Evolutionary conservation across 2,329 filamentous ascomycete species (phyloP).

Genomic region (Samsoniella hepiali): DNA sequence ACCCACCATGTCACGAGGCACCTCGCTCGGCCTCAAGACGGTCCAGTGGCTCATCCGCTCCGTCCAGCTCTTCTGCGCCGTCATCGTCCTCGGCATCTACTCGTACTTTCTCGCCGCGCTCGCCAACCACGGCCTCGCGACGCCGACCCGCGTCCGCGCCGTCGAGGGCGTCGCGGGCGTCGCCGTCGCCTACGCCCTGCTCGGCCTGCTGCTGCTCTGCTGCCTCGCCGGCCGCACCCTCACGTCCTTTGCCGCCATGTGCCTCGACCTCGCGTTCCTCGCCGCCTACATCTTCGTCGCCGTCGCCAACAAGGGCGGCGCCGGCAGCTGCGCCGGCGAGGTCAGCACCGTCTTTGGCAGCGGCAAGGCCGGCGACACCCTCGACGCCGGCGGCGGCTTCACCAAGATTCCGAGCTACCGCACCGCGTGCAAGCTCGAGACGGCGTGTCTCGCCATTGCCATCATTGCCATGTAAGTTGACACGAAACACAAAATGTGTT

Average conservation of each 20-base stretch:
- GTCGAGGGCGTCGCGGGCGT: constrained; percentile 76
- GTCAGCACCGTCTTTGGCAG: constrained; percentile 68
- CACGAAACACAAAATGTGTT: no score
- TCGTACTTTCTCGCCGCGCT: constrained; percentile 80
- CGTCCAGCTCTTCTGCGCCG: constrained; percentile 69
- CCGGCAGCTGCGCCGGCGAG: constrained; percentile 56
- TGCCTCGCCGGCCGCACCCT: constrained; percentile 72
- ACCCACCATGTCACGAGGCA: constrained; percentile 8
- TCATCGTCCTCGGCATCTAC: constrained; percentile 73
- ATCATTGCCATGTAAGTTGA: constrained; percentile 67
- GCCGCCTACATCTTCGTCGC: constrained; percentile 81
- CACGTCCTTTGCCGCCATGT: constrained; percentile 68
- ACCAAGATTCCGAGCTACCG: constrained; percentile 45
- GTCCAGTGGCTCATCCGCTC: constrained; percentile 68
- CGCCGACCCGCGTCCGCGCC: constrained; percentile 64
- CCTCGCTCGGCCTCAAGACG: constrained; percentile 58
- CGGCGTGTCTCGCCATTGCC: constrained; percentile 71
- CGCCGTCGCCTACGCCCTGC: constrained; percentile 69
- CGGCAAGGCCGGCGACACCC: constrained; percentile 52
- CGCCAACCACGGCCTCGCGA: constrained; percentile 58
- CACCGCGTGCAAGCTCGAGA: constrained; percentile 70
- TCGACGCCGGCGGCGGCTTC: constrained; percentile 47
- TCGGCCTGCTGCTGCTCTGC: constrained; percentile 72
- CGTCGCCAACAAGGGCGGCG: constrained; percentile 67
- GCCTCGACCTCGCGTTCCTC: constrained; percentile 74